Evolutionary conservation across 1,139 yeast genomes (phyloP), one percentile per base, ranked within the genome.

Genomic region (Yamadazyma jaroonii): DNA sequence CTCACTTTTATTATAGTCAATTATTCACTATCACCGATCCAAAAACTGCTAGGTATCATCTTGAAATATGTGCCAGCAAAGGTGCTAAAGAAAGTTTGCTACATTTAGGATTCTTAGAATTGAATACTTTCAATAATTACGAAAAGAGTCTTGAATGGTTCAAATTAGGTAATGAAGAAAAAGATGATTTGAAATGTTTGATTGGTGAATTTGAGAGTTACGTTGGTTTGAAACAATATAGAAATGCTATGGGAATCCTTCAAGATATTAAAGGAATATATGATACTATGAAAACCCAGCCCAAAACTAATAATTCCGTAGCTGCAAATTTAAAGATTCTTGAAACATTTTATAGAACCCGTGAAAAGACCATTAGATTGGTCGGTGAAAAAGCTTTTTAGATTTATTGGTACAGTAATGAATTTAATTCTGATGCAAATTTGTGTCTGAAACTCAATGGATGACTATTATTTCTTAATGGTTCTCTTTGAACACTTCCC

Each of bases 1-100:
- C 94, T 22, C 95, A 88, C 57, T 89, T 72, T 57, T 81, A 83
- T 50, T 64, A 89, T 40, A 94, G 95, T 2, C 87, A 85, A 48
- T 61, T 89, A 13, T 74, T 77, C 51, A 71, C 79, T 34, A 60
- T 67, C 32, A 64, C 75, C 3, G 78, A 81, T 44, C 85, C 87
- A 0, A 49, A 65, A 23, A 63, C 77, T 21, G 72, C 94, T 0
- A 72, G 82, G 41, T 77, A 77, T 45, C 90, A 88, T 53, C 70
- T 85, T 42, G 94, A 88, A 54, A 66, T 79, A 40, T 80, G 90
- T 30, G 95, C 96, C 0, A 62, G 79, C 5, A 77, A 77, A 46
- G 96, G 96, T 0, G 77, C 88, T 34, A 74, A 70, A 46, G 95
- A 89, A 48, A 74, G 90, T 6, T 85, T 88, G 53, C 76, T 81